Evolutionary conservation across 1,284 basidiomycete species (phyloP).

Genomic region (Spongiforma sp.): DNA sequence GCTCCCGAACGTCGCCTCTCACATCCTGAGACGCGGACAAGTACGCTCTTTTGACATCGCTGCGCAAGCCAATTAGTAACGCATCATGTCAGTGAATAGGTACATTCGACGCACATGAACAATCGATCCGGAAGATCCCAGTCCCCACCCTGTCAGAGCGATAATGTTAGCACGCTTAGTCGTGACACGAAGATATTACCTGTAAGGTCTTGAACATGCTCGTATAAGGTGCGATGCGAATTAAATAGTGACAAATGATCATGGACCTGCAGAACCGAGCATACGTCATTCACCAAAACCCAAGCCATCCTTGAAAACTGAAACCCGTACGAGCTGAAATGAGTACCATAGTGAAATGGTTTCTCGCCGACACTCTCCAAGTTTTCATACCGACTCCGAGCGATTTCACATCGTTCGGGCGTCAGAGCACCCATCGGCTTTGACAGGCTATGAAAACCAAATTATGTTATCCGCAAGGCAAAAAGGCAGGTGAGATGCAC

Average conservation of each 20-base stretch:
- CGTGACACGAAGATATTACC: constrained; percentile 36
- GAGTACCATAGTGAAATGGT: constrained; percentile 94
- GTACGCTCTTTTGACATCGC: constrained; percentile 80
- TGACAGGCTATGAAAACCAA: constrained; percentile 55
- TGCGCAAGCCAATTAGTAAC: constrained; percentile 34
- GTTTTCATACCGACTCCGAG: constrained; percentile 76
- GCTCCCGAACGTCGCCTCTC: constrained; percentile 92
- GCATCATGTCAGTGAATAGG: neutral
- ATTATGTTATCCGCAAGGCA: constrained; percentile 14
- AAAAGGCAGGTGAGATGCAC: constrained; percentile 30
- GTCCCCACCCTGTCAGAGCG: constrained; percentile 70
- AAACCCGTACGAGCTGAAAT: constrained; percentile 76
- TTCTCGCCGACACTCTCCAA: constrained; percentile 83
- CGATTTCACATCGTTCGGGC: constrained; percentile 71
- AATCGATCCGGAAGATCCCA: constrained; percentile 96
- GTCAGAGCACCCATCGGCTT: constrained; percentile 95
- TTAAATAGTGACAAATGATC: constrained; percentile 96
- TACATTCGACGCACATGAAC: constrained; percentile 62
- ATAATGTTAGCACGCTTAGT: neutral
- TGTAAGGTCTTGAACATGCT: constrained; percentile 92
- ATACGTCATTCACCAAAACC: constrained; percentile 2
- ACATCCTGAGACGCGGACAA: constrained; percentile 87
- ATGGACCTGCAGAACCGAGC: constrained; percentile 63
- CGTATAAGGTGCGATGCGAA: constrained; percentile 89
- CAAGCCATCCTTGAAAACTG: neutral